phyloP scores from a whole-genome alignment of 2,329 filamentous ascomycete species.

The Trichoderma atroviride region DNA sequence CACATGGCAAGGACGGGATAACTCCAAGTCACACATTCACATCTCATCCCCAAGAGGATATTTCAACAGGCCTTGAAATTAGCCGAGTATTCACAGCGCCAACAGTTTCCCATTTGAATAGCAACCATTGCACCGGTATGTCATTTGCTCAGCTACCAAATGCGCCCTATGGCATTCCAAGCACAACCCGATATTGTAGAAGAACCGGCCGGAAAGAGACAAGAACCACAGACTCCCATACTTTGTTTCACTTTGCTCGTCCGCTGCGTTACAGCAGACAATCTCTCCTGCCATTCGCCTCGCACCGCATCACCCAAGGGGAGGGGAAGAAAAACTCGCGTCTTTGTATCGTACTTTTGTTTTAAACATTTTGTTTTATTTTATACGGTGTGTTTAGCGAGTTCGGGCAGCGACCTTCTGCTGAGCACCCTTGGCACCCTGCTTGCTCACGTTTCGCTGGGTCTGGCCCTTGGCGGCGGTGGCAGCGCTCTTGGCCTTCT shows the following conservation, averaged over 20 bases:
- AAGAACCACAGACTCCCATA: conserved; percentile 46
- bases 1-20: not conserved
- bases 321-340: not conserved
- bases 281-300: not conserved
- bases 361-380: conserved; percentile 2
- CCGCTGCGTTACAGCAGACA: not conserved
- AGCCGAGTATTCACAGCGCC: conserved; percentile 6
- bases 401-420: conserved; percentile 83
- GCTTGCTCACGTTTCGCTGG: conserved; percentile 87
- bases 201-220: conserved; percentile 49
- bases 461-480: conserved; percentile 74
- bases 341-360: conserved; percentile 22
- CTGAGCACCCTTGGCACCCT: conserved; percentile 89
- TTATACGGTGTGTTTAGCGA: conserved; percentile 57
- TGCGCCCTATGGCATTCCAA: conserved; percentile 48
- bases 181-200: conserved; percentile 45
- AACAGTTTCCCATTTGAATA: conserved; percentile 20
- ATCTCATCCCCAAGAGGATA: not conserved
- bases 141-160: conserved; percentile 46
- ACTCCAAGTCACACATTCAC: not conserved
- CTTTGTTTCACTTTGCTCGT: conserved; percentile 26
- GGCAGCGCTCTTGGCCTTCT: conserved; percentile 94
- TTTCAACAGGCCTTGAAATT: not conserved
- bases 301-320: not conserved
- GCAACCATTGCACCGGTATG: conserved; percentile 42